phyloP scores from a whole-genome alignment of 2,329 filamentous ascomycete genomes.

The Aspergillus ustus region DNA sequence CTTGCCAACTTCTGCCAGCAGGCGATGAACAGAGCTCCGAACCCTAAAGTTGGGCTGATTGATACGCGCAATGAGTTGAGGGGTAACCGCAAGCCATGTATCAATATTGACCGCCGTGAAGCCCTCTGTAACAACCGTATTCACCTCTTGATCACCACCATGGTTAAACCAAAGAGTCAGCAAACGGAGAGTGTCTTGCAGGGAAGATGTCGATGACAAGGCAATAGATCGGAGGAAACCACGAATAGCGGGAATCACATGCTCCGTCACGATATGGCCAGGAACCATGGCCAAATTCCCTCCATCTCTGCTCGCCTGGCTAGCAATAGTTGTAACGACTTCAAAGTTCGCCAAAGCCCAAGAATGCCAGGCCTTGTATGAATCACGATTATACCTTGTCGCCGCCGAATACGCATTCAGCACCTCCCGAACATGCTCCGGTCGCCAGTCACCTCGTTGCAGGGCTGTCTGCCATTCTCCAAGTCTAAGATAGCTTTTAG shows the following conservation, averaged over 20 bases:
- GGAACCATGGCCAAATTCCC: conserved; percentile 57
- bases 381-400: conserved; percentile 89
- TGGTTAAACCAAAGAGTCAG: conserved; percentile 97
- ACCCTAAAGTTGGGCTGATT: conserved; percentile 92
- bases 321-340: conserved; percentile 82
- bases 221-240: conserved; percentile 99
- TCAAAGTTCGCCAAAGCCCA: conserved; percentile 99
- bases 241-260: conserved; percentile 91
- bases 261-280: conserved; percentile 73
- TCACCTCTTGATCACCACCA: conserved; percentile 86
- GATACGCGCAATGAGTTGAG: conserved; percentile 94
- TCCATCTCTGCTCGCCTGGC: conserved; percentile 65
- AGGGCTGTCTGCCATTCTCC: conserved; percentile 93
- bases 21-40: conserved; percentile 85
- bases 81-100: conserved; percentile 98
- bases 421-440: conserved; percentile 84
- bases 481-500: conserved; percentile 94
- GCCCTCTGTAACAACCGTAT: conserved; percentile 83
- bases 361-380: conserved; percentile 99
- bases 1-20: conserved; percentile 89
- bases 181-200: conserved; percentile 92
- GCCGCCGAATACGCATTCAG: conserved; percentile 89
- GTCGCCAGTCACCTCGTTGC: conserved; percentile 86
- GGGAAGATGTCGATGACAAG: conserved; percentile 84
- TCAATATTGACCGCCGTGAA: conserved; percentile 92